Base-by-base conservation (phyloP, 768 basidiomycete species). In the Suillus cothurnatus region DNA sequence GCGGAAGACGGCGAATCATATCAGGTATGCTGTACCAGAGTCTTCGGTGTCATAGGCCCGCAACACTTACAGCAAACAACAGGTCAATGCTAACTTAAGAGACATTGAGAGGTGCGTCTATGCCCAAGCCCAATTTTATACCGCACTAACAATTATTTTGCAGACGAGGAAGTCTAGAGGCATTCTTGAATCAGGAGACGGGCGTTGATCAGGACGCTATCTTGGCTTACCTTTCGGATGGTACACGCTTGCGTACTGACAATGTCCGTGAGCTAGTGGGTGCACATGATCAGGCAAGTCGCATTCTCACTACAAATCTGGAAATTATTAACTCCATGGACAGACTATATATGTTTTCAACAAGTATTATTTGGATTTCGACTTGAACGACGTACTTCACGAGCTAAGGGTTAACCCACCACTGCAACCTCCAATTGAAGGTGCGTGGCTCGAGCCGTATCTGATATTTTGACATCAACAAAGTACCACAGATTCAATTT, bases 341-440 rank as follows among this genome's bases (percentile, higher is more conserved):
- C 31, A 86, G 93, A 82, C 86, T 8, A 89, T 95, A 66, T 94
- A 86, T 71, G 90, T 94, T 6, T 95, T 92, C 78, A 94, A 94
- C 78, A 93, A 92, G 71, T 81, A 85, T 71, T 91, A 90, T 70
- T 83, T 95, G 43, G 91, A 92, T 67, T 80, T 86, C 52, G 87
- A 90, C 59, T 63, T 90, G 34, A 85, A 88, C 2, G 84, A 89
- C 50, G 88, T 92, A 31, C 74, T 93, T 19, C 81, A 76, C n/a
- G 82, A 86, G 49, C 82, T 94, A n/a, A 82, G 77, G 19, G 79
- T 87, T 21, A 84, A 88, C 52, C 81, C 91, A 3, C 81, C 82
- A 21, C 70, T 91, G 28, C 89, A 92, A 68, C 87, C 88, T n/a
- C 82, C 85, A 21, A 84, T 91, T 66, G 90, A 92, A 78, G 89